A percentile compares a stretch with the other conserved stretches of the same genome.
These are phyloP conservation scores for Cadophora luteo-olivacea DNA, from an alignment of 2,329 filamentous ascomycete species.

Conservation along the genomic window DNA sequence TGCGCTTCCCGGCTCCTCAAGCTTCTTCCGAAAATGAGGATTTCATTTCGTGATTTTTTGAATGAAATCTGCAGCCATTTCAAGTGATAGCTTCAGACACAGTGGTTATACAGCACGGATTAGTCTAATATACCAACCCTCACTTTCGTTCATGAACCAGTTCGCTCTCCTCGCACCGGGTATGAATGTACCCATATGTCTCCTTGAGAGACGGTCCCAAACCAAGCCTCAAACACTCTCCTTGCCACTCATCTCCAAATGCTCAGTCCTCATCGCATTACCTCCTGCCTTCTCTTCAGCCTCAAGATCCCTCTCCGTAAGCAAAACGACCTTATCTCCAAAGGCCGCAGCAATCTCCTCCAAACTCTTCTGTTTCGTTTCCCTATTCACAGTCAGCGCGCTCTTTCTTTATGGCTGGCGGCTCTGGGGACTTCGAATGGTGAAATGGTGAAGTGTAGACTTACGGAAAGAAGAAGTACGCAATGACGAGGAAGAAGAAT, in stretches of 20 bases:
- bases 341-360: background rate
- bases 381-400: background rate
- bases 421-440: background rate
- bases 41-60: too few species aligned
- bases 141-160: background rate
- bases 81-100: too few species aligned
- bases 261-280: background rate
- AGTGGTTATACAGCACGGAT: too few species aligned
- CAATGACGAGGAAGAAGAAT: slow-evolving; percentile 56
- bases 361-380: background rate
- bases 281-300: background rate
- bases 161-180: too few species aligned
- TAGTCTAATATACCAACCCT: too few species aligned
- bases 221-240: background rate
- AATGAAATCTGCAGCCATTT: too few species aligned
- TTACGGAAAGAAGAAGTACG: slow-evolving; percentile 61
- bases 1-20: background rate
- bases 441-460: background rate
- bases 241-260: background rate
- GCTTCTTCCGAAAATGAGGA: background rate
- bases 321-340: slow-evolving; percentile 1
- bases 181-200: background rate
- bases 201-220: background rate
- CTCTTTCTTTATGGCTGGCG: background rate
- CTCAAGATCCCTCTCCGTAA: background rate